phyloP scores from a whole-genome alignment of 106 monocot species.

The Dendrobium catenatum region DNA sequence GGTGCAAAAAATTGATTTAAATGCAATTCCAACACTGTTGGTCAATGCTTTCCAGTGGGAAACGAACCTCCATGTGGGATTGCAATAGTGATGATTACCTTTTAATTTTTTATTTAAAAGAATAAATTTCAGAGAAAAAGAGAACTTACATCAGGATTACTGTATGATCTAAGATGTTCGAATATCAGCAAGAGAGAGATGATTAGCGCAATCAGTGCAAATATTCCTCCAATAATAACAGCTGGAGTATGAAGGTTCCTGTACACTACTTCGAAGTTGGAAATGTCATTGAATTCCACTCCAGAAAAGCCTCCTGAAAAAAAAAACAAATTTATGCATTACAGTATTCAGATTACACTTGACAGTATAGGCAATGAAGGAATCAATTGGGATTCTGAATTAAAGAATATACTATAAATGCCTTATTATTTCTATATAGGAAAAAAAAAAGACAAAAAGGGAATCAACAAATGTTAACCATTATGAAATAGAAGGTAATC shows the following conservation, averaged over 20 bases:
- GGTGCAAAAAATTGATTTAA: background rate
- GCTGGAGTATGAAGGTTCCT: conserved; percentile 43
- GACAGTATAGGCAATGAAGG: too few species aligned
- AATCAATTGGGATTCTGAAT: too few species aligned
- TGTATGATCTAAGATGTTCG: conserved; percentile 67
- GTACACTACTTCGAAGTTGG: conserved; percentile 35
- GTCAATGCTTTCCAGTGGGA: background rate
- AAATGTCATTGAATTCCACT: conserved; percentile 25
- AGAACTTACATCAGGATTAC: conserved; percentile 55
- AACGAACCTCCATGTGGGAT: background rate
- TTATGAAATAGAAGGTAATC: too few species aligned
- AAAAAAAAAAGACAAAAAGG: too few species aligned
- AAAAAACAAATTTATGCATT: too few species aligned
- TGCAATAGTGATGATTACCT: background rate
- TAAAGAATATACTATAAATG: too few species aligned
- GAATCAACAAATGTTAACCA: too few species aligned
- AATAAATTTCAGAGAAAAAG: background rate
- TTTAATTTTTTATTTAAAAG: background rate
- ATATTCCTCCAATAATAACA: conserved; percentile 42
- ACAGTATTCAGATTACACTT: too few species aligned
- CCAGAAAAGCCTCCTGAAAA: background rate
- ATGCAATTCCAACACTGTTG: background rate
- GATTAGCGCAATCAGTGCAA: conserved; percentile 37
- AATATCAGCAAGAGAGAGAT: conserved; percentile 53
- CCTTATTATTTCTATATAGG: too few species aligned